These are phyloP conservation scores for Populus davidiana DNA, from an alignment of 345 rosid genomes.

Conservation along the genomic window DNA sequence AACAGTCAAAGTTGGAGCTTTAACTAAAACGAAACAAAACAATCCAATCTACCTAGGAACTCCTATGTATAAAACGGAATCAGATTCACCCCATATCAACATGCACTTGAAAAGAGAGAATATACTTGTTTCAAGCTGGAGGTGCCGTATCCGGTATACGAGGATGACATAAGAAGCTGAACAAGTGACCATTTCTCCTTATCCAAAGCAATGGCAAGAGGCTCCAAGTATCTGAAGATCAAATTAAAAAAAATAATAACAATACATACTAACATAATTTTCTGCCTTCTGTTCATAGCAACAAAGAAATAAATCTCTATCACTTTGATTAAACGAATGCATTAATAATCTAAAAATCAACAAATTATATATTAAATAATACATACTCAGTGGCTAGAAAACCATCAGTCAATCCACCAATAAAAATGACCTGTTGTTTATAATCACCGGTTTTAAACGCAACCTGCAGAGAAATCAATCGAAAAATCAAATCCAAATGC, in stretches of 20 bases:
- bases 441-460: constrained; percentile 93
- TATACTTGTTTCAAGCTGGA: constrained; percentile 89
- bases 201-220: constrained; percentile 89
- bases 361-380: not conserved
- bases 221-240: constrained; percentile 76
- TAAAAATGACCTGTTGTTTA: constrained; percentile 80
- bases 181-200: constrained; percentile 95
- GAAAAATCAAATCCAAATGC: too few species aligned
- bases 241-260: not conserved
- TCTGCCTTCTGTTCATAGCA: not conserved
- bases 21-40: too few species aligned
- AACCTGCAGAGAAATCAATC: constrained; percentile 42
- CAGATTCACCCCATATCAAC: not conserved
- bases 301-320: not conserved
- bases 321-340: not conserved
- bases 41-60: too few species aligned
- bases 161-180: constrained; percentile 80
- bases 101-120: not conserved
- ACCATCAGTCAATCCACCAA: constrained; percentile 90
- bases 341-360: not conserved
- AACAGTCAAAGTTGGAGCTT: too few species aligned
- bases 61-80: not conserved
- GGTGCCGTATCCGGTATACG: constrained; percentile 84
- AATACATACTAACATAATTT: too few species aligned
- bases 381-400: constrained; percentile 88